Base-by-base conservation (phyloP, 768 basidiomycete species). In the Leccinum disarticulatum region DNA sequence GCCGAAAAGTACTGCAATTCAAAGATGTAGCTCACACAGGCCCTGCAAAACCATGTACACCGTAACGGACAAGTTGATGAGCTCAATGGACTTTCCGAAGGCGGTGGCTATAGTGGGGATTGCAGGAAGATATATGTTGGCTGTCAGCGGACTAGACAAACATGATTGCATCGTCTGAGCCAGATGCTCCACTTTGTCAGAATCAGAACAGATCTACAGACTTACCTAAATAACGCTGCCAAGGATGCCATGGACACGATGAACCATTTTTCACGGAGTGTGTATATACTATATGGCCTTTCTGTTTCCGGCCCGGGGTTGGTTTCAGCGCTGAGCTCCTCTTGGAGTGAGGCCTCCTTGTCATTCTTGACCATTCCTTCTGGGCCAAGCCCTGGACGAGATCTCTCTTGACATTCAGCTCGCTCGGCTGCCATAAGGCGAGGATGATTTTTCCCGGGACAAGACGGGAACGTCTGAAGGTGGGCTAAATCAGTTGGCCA, bases 51-150 rank as follows among this genome's bases (percentile, higher is more conserved):
- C 66, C 76, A 86, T 80, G 64, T 85, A 85, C 17, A 81, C 73
- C 0, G 85, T 86, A 19, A 93, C 87, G 8, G 91, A 90, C 46
- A 94, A 70, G 68, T 92, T 93, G 43, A 93, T 91, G 10, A 86
- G 77, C 64, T 91, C 88, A 9, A 80, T 80, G 0, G 86, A 83
- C 57, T 84, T 83, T 65, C 86, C 69, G 67, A 95, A 85, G 6
- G 75, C 81, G 2, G 61, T 61, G 1, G 86, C 79, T 25, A 94
- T 74, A 0, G 81, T 78, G 1, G 91, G 92, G 43, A 95, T 87
- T 13, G 86, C 90, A 6, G 91, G 90, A 51, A 91, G 83, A 68
- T 91, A 93, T 58, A 92, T 87, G 58, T 86, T 91, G 3, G 88
- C 80, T 2, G 90, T 88, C 11, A 91, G 74, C 0, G 88, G 88